phyloP scores from a whole-genome alignment of 352 stramenopile species.

The Pythium phragmitis region DNA sequence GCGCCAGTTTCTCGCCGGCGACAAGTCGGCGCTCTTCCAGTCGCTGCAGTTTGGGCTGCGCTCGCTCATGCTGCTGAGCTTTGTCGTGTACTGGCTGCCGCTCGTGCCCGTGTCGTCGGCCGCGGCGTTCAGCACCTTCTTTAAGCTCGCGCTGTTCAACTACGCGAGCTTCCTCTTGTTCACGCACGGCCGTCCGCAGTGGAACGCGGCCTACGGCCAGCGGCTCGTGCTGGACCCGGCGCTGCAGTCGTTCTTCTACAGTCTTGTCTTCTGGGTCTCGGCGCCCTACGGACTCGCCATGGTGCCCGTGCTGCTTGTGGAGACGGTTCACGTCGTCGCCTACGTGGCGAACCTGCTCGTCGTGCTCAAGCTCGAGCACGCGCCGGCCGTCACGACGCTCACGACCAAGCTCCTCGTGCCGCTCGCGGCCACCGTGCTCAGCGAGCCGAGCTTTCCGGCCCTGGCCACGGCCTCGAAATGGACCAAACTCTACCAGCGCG shows the following conservation, averaged over 20 bases:
- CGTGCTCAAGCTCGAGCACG: constrained; percentile 45
- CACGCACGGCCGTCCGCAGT: constrained; percentile 71
- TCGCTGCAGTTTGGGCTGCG: constrained; percentile 71
- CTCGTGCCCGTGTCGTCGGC: constrained; percentile 35
- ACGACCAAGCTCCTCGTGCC: constrained; percentile 54
- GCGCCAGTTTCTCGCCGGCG: constrained; percentile 46
- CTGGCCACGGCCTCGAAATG: constrained; percentile 68
- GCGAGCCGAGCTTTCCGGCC: constrained; percentile 53
- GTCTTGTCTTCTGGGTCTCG: constrained; percentile 84
- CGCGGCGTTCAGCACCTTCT: constrained; percentile 69
- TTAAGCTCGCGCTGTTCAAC: constrained; percentile 81
- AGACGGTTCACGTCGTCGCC: constrained; percentile 74
- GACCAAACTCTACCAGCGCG: constrained; percentile 78
- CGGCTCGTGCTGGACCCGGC: constrained; percentile 78
- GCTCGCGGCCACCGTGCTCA: constrained; percentile 55
- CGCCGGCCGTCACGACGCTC: constrained; percentile 42
- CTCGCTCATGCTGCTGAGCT: constrained; percentile 58
- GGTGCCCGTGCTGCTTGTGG: constrained; percentile 74
- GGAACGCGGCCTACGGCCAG: constrained; percentile 77
- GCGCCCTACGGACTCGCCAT: constrained; percentile 72
- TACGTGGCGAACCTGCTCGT: constrained; percentile 64
- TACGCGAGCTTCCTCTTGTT: constrained; percentile 79
- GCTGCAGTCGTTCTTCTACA: constrained; percentile 84
- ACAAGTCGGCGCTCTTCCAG: constrained; percentile 71
- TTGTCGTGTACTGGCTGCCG: constrained; percentile 75